Evolutionary conservation across 176 grass and related monocot genomes (phyloP).

Genomic region (Aegilops tauschii): DNA sequence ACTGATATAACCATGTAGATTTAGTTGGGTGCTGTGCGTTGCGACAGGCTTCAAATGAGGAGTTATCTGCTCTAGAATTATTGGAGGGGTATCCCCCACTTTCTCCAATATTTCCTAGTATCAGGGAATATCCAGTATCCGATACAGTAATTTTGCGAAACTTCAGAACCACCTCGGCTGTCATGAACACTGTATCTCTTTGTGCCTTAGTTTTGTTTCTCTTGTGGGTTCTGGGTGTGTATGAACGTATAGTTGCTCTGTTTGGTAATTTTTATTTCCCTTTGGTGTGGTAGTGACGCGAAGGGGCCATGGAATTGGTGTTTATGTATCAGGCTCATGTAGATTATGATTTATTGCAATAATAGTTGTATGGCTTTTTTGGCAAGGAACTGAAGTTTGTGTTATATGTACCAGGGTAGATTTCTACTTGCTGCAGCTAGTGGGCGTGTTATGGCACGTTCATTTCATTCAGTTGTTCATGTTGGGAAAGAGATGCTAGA

Average conservation of each 20-base stretch:
- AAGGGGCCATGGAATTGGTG: constrained; percentile 9
- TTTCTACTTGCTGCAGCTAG: constrained; percentile 97
- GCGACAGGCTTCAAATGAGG: not conserved
- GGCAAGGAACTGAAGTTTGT: constrained; percentile 29
- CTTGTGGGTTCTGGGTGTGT: not conserved
- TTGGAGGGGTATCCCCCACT: not conserved
- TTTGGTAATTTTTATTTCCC: not conserved
- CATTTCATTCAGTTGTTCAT: constrained; percentile 96
- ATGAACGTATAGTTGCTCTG: not conserved
- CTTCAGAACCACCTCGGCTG: not conserved
- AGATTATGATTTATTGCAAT: not conserved
- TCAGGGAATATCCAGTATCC: not conserved
- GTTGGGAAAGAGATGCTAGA: constrained; percentile 95
- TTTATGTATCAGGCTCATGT: constrained; percentile 8
- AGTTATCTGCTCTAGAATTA: not conserved
- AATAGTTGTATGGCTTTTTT: not conserved
- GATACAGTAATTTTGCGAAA: not conserved
- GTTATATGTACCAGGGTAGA: constrained; percentile 64
- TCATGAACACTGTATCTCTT: not conserved
- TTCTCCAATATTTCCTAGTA: not conserved
- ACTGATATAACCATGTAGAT: not conserved
- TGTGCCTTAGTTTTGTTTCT: not conserved
- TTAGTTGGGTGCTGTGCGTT: not conserved
- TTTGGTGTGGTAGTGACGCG: not conserved
- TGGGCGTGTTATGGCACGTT: constrained; percentile 83